Evolutionary conservation across 2,329 filamentous ascomycete genomes (phyloP).

Genomic region (Aureobasidium sp.): DNA sequence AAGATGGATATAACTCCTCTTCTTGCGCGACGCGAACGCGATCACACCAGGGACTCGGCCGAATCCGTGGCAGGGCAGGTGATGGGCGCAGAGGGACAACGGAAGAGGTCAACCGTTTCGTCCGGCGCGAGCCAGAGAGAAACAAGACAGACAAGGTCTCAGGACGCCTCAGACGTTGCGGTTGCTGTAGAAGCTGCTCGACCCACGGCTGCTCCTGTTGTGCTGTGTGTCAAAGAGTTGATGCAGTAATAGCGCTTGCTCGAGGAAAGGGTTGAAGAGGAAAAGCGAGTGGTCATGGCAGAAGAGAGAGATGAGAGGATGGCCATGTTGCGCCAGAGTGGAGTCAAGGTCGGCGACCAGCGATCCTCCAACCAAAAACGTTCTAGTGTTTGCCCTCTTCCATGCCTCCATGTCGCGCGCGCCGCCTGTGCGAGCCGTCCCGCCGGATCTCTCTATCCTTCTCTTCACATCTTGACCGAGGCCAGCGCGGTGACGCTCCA

Average conservation of each 20-base stretch:
- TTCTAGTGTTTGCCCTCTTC: slow-evolving; percentile 11
- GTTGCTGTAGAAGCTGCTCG: neutral
- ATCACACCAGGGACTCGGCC: slow-evolving; percentile 11
- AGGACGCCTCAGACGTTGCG: slow-evolving; percentile 1
- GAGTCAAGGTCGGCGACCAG: slow-evolving; percentile 10
- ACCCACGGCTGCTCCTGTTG: neutral
- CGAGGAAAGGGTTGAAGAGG: neutral
- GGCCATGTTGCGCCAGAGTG: slow-evolving; percentile 11
- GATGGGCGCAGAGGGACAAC: slow-evolving; percentile 5
- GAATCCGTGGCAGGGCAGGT: slow-evolving; percentile 10
- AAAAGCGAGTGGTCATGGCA: neutral
- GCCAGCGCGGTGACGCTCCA: slow-evolving; percentile 4
- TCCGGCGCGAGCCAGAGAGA: neutral
- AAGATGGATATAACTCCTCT: slow-evolving; percentile 4
- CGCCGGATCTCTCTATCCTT: slow-evolving; percentile 1
- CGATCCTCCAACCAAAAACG: neutral
- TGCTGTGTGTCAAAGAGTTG: neutral
- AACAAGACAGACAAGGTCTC: slow-evolving; percentile 4
- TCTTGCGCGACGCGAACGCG: slow-evolving; percentile 13
- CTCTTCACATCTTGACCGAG: slow-evolving; percentile 3
- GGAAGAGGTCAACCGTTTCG: slow-evolving; percentile 7
- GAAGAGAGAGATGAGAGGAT: neutral
- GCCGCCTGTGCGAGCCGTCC: slow-evolving; percentile 10
- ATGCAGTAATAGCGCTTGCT: neutral
- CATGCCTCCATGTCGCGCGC: neutral